These are phyloP conservation scores for Pisolithus marmoratus DNA, from an alignment of 768 basidiomycete species.

Conservation along the genomic window DNA sequence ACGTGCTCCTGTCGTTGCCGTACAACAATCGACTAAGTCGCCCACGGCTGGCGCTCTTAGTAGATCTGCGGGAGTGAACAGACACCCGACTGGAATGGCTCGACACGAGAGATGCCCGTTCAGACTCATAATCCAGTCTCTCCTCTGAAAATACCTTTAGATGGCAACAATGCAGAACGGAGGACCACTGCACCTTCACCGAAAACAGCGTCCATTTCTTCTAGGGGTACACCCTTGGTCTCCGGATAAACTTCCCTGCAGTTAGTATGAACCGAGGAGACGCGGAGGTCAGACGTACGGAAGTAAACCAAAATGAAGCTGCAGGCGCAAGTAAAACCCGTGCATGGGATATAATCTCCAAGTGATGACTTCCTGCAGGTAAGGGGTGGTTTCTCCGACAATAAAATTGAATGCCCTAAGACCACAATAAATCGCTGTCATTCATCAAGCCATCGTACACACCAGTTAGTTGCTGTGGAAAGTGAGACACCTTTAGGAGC, in stretches of 20 bases:
- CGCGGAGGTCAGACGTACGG: constrained; percentile 39
- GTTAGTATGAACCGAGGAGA: constrained; percentile 5
- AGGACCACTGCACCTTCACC: constrained; percentile 58
- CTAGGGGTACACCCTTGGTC: constrained; percentile 80
- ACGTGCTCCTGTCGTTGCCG: constrained; percentile 35
- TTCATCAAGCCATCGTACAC: background rate
- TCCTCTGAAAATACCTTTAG: constrained; percentile 38
- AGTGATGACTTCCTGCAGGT: constrained; percentile 77
- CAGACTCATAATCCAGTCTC: constrained; percentile 60
- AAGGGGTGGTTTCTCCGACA: constrained; percentile 84
- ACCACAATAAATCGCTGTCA: constrained; percentile 9
- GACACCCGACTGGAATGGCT: constrained; percentile 34
- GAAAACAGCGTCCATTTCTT: constrained; percentile 89
- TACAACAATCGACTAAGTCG: constrained; percentile 51
- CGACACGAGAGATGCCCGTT: constrained; percentile 51
- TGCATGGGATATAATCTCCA: constrained; percentile 97
- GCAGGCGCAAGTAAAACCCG: constrained; percentile 82
- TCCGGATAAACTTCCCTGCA: constrained; percentile 68
- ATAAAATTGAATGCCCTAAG: constrained; percentile 77
- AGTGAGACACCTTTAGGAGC: constrained; percentile 95
- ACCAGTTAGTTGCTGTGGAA: constrained; percentile 84
- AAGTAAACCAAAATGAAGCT: constrained; percentile 86
- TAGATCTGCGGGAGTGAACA: constrained; percentile 23
- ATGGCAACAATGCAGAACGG: constrained; percentile 9
- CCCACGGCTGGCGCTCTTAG: constrained; percentile 23